Conservation (phyloP, 495 filamentous ascomycete genomes). For the Aspergillus egyptiacus region DNA sequence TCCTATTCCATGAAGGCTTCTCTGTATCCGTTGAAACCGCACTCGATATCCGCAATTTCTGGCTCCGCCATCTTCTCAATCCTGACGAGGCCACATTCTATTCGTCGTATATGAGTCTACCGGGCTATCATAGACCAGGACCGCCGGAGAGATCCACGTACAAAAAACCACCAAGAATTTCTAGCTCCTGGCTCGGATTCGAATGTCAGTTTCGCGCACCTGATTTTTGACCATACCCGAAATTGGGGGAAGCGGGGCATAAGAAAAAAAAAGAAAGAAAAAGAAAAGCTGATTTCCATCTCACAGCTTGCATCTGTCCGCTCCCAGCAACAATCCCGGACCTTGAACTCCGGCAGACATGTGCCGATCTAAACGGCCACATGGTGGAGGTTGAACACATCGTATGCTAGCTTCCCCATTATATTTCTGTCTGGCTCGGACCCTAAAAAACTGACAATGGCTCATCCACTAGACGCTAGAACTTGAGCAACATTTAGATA, state of each 20-base stretch:
- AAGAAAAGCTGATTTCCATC: no score
- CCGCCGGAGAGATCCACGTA: constrained; percentile 4
- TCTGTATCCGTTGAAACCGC: constrained; percentile 1
- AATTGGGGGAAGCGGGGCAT: no score
- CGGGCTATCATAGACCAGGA: constrained; percentile 15
- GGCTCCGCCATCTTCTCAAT: constrained; percentile 33
- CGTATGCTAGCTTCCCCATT: constrained; percentile 10
- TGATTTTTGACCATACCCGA: not conserved
- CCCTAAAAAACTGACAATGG: not conserved
- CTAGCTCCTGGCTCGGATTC: constrained; percentile 33
- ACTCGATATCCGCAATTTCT: constrained; percentile 35
- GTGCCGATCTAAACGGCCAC: constrained; percentile 25
- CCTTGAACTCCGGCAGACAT: constrained; percentile 23
- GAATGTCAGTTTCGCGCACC: constrained; percentile 24
- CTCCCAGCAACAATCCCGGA: constrained; percentile 10
- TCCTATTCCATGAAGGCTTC: constrained; percentile 10
- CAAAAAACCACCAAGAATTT: not conserved
- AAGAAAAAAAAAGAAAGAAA: no score
- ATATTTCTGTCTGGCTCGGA: not conserved
- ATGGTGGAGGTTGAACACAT: constrained; percentile 18
- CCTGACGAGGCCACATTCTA: constrained; percentile 21
- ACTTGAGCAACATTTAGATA: constrained; percentile 11
- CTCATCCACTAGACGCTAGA: constrained; percentile 18
- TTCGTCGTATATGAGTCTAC: constrained; percentile 19
- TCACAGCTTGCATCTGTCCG: constrained; percentile 32